A percentile compares a stretch with the other conserved stretches of the same genome.
phyloP scores from a whole-genome alignment of 2,329 filamentous ascomycete genomes.

The Juglanconis juglandina region DNA sequence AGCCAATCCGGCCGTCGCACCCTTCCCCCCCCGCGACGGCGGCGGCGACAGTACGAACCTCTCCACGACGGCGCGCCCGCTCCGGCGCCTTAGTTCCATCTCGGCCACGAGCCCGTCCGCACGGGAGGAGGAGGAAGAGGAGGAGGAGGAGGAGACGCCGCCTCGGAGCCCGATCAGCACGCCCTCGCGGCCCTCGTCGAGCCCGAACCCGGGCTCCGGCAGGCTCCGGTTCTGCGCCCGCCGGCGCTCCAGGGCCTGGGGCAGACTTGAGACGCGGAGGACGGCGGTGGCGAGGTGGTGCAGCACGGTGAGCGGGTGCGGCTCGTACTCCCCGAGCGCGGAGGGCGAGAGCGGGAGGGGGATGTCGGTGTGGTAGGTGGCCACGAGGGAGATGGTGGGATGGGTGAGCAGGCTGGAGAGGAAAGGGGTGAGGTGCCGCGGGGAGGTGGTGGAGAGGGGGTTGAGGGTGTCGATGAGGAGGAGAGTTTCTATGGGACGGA shows the following conservation, averaged over 20 bases:
- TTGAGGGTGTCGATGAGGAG: conserved; percentile 80
- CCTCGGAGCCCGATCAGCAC: conserved; percentile 62
- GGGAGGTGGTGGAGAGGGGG: conserved; percentile 52
- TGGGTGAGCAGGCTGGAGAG: conserved; percentile 63
- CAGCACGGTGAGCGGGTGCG: conserved; percentile 68
- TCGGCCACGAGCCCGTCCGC: conserved; percentile 61
- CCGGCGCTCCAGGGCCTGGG: conserved; percentile 71
- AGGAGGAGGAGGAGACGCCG: conserved; percentile 13
- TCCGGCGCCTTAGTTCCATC: conserved; percentile 82
- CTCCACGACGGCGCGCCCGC: conserved; percentile 73
- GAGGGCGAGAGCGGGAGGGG: conserved; percentile 49
- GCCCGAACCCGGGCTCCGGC: conserved; percentile 72
- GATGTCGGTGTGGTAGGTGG: conserved; percentile 79
- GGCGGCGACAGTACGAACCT: conserved; percentile 51
- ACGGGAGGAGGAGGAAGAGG: conserved; percentile 3
- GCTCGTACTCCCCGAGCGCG: conserved; percentile 54
- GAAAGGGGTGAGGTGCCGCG: conserved; percentile 61
- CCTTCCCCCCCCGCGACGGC: conserved; percentile 26
- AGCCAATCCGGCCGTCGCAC: conserved; percentile 33
- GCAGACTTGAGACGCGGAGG: conserved; percentile 67
- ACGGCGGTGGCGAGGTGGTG: conserved; percentile 87
- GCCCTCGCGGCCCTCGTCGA: conserved; percentile 75
- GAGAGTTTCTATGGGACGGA: conserved; percentile 55
- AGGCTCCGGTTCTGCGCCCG: conserved; percentile 73
- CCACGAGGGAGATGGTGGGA: conserved; percentile 68